A percentile compares a stretch with the other conserved stretches of the same genome.
phyloP scores from a whole-genome alignment of 805 yeast genomes.

The Kurtzmaniella cleridarum region DNA sequence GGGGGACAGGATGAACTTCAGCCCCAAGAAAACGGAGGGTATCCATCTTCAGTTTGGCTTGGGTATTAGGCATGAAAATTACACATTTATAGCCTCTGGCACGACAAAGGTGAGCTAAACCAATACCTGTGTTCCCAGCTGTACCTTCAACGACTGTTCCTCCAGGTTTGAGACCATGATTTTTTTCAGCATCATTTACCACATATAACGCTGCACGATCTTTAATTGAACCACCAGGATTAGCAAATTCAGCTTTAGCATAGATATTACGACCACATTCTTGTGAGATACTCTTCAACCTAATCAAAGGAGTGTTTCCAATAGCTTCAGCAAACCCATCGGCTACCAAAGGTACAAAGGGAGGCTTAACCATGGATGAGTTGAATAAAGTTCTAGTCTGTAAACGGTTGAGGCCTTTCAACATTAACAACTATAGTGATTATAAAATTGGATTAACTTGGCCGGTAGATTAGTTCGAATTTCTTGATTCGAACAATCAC shows the following conservation, averaged over 20 bases:
- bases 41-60: slow-evolving; percentile 73
- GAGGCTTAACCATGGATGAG: slow-evolving; percentile 17
- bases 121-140: slow-evolving; percentile 96
- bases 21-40: slow-evolving; percentile 74
- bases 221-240: slow-evolving; percentile 91
- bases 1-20: slow-evolving; percentile 85
- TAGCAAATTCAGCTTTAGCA: slow-evolving; percentile 89
- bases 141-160: slow-evolving; percentile 92
- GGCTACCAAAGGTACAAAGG: slow-evolving; percentile 62
- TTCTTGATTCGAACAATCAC: too few species aligned
- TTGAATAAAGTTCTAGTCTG: not conserved
- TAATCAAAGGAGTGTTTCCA: slow-evolving; percentile 86
- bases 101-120: slow-evolving; percentile 75
- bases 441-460: not conserved
- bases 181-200: slow-evolving; percentile 70
- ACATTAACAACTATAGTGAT: not conserved
- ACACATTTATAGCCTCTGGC: slow-evolving; percentile 80
- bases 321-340: slow-evolving; percentile 76
- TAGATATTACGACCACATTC: slow-evolving; percentile 43
- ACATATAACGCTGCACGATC: slow-evolving; percentile 84
- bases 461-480: not conserved
- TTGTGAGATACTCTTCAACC: slow-evolving; percentile 19
- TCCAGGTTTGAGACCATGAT: slow-evolving; percentile 61
- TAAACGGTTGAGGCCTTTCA: not conserved
- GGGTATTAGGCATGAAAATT: slow-evolving; percentile 89